phyloP scores from a whole-genome alignment of 805 yeast genomes.

The Starmerella khaoyaiensis region DNA sequence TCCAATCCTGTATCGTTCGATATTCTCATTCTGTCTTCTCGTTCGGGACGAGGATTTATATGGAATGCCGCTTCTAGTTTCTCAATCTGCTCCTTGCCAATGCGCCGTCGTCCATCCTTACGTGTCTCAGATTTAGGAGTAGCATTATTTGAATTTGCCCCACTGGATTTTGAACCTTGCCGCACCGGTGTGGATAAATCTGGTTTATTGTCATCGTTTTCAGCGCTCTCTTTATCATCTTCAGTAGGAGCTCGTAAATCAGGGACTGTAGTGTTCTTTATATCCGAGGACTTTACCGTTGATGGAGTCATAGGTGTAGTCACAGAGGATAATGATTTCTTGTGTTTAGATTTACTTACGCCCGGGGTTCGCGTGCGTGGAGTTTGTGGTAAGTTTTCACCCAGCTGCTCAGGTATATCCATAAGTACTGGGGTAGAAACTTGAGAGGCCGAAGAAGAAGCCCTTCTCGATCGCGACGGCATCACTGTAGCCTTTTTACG shows the following conservation, averaged over 20 bases:
- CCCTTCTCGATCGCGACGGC: conserved; percentile 4
- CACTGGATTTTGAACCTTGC: too few relatives aligned
- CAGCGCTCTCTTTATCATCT: too few relatives aligned
- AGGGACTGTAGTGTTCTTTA: not conserved
- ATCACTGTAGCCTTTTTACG: not conserved
- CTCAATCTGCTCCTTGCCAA: conserved; percentile 31
- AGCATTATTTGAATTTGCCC: conserved; percentile 1
- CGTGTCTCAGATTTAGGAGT: conserved; percentile 6
- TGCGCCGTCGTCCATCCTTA: conserved; percentile 21
- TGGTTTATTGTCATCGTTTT: too few relatives aligned
- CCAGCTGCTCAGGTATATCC: not conserved
- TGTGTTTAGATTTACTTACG: conserved; percentile 1
- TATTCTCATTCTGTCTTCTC: conserved; percentile 55
- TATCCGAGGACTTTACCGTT: not conserved
- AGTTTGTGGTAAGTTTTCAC: conserved; percentile 4
- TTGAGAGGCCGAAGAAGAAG: conserved; percentile 8
- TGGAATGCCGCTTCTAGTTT: conserved; percentile 58
- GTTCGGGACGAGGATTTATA: conserved; percentile 60
- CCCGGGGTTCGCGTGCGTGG: not conserved
- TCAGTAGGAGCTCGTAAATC: too few relatives aligned
- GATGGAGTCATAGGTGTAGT: not conserved
- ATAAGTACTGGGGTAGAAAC: conserved; percentile 1
- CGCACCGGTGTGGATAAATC: too few relatives aligned
- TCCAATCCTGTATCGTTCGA: conserved; percentile 63
- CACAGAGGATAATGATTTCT: not conserved